These are phyloP conservation scores for Pythium insidiosum DNA, from an alignment of 352 stramenopile genomes.

Conservation along the genomic window DNA sequence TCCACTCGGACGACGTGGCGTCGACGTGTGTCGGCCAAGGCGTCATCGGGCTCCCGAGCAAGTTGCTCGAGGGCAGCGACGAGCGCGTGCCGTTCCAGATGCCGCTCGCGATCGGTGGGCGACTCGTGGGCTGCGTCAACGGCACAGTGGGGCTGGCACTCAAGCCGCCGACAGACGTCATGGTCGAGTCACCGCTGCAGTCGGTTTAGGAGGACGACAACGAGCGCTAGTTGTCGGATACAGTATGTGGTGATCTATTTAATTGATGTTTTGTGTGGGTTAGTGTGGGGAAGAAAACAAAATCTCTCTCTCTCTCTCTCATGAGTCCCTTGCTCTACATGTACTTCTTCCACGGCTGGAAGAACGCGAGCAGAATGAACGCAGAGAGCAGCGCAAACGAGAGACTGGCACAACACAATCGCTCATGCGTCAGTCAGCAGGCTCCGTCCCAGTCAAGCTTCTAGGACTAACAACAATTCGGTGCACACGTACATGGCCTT, in stretches of 20 bases:
- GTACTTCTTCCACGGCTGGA: slow-evolving; percentile 59
- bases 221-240: no score
- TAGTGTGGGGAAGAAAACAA: no score
- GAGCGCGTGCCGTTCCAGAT: slow-evolving; percentile 35
- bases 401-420: slow-evolving; percentile 11
- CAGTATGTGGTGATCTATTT: background rate
- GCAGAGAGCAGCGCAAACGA: slow-evolving; percentile 37
- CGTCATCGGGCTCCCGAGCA: slow-evolving; percentile 52
- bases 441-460: no score
- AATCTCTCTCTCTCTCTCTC: background rate
- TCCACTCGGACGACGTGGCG: slow-evolving; percentile 35
- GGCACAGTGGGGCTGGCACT: slow-evolving; percentile 25
- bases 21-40: slow-evolving; percentile 44
- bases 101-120: slow-evolving; percentile 41
- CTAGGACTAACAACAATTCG: no score
- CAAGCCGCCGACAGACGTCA: slow-evolving; percentile 4
- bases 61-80: slow-evolving; percentile 16
- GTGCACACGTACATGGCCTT: slow-evolving; percentile 52
- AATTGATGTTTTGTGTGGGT: no score
- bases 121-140: slow-evolving; percentile 45
- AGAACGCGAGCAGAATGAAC: slow-evolving; percentile 65
- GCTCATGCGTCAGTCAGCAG: background rate
- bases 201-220: background rate
- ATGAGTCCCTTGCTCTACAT: slow-evolving; percentile 2
- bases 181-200: background rate